Base-by-base conservation (phyloP, 2,329 filamentous ascomycete genomes). In the Pestalotiopsis fici region DNA sequence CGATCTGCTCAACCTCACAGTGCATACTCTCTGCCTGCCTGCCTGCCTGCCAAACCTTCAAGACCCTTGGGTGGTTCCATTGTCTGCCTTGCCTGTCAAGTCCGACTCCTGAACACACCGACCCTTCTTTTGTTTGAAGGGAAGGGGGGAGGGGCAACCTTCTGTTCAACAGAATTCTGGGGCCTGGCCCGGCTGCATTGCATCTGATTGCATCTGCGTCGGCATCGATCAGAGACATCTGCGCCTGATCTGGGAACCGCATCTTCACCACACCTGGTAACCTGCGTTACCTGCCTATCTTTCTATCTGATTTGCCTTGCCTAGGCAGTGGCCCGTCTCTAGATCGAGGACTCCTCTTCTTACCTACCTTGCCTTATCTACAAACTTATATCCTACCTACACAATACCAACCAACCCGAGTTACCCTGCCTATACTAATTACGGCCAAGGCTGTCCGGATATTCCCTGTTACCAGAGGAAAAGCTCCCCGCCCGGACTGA, bases 171-270 rank as follows among this genome's bases (percentile, higher is more conserved):
- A 65, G 60, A 66, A 67, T 71, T 70, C 71, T 69, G 66, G 67
- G 60, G 69, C 70, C 73, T n/a, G n/a, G n/a, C n/a, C 73, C 67
- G 68, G 70, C 69, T 68, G 63, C 68, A 71, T 73, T 76, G 74
- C 72, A 74, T 71, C 25, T 25, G 59, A 67, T 60, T 71, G 71
- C 73, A 70, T 69, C 71, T 70, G 43, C 31, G 50, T 23, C 61
- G 61, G 27, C 61, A 64, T 64, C 61, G 61, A 54, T 55, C 18
- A 54, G 37, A 35, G 31, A 55, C 59, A 28, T 23, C 23, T 21
- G 37, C 59, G 25, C 47, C 59, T 31, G n/a, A 15, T 35, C 28
- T 21, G 61, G 39, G 13, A 23, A 47, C 61, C 25, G 23, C 60
- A 50, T 13, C n/a, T 39, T 9, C 9, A 39, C 21, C 59, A 27